A percentile compares a stretch with the other conserved stretches of the same genome.
Conservation (phyloP, 768 basidiomycete species). For the Russula griseocarnosa region DNA sequence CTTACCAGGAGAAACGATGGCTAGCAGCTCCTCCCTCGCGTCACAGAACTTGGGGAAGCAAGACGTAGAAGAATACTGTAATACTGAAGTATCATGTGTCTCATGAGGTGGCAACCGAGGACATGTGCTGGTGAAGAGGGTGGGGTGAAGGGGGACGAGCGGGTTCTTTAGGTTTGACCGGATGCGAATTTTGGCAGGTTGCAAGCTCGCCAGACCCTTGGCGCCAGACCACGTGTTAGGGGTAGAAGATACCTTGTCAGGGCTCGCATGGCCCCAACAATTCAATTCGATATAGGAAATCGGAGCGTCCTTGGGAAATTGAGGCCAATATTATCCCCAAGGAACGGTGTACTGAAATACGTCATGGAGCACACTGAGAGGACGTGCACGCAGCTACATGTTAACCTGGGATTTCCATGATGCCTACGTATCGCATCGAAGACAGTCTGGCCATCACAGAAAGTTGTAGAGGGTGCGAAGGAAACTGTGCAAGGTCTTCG, state of each 20-base stretch:
- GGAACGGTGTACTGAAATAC: neutral
- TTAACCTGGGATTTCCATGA: neutral
- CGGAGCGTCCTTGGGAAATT: neutral
- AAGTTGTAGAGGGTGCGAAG: neutral
- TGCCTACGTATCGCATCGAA: neutral
- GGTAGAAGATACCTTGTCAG: neutral
- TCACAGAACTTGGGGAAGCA: neutral
- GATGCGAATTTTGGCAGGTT: conserved; percentile 2
- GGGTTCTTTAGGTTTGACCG: neutral
- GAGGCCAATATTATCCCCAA: neutral
- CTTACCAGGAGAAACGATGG: neutral
- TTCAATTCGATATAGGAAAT: neutral
- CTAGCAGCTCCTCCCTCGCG: neutral
- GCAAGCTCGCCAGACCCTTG: neutral
- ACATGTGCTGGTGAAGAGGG: neutral
- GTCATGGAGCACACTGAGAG: neutral
- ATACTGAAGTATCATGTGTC: neutral
- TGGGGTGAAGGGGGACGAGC: neutral
- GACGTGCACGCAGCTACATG: neutral
- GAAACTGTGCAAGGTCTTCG: neutral
- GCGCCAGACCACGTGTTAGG: conserved; percentile 3
- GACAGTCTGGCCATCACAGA: neutral
- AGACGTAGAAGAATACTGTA: neutral
- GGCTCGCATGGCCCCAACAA: neutral
- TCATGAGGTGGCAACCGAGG: conserved; percentile 1